A percentile compares a stretch with the other conserved stretches of the same genome.
Conservation (phyloP, 2,329 filamentous ascomycete genomes). For the Sporothrix luriei region DNA sequence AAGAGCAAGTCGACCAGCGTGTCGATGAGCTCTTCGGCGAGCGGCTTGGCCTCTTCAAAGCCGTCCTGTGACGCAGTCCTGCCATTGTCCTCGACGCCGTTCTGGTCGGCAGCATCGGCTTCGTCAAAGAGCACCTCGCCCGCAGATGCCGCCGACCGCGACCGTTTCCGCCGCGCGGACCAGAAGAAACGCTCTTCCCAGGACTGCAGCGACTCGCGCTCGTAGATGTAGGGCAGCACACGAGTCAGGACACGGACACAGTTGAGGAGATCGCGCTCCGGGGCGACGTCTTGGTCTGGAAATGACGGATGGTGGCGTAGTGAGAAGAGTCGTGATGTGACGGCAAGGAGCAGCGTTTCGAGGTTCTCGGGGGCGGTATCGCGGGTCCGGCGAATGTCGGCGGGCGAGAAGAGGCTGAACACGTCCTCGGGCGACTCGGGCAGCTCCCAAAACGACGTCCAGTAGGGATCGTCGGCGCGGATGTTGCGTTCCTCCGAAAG, state of each 20-base stretch:
- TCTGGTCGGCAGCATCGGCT: constrained; percentile 43
- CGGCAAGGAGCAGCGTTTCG: constrained; percentile 81
- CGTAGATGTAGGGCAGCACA: constrained; percentile 87
- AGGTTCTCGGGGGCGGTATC: constrained; percentile 84
- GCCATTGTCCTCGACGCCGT: neutral
- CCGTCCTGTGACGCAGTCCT: neutral
- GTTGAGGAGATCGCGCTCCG: constrained; percentile 87
- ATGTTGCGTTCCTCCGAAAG: constrained; percentile 91
- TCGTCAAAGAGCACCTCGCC: constrained; percentile 86
- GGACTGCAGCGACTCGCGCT: constrained; percentile 74
- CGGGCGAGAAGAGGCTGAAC: constrained; percentile 90
- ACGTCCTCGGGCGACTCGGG: constrained; percentile 95
- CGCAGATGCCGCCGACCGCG: constrained; percentile 64
- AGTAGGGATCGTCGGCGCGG: constrained; percentile 84
- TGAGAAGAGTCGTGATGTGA: constrained; percentile 79
- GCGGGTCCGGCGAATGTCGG: constrained; percentile 83
- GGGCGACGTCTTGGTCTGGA: constrained; percentile 80
- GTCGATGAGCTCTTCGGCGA: constrained; percentile 91
- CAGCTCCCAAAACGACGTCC: constrained; percentile 97
- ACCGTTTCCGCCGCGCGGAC: constrained; percentile 72
- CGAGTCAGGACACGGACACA: constrained; percentile 90
- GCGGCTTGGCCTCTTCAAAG: constrained; percentile 80
- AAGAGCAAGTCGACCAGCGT: constrained; percentile 87
- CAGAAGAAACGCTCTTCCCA: constrained; percentile 98
- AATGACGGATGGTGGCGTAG: constrained; percentile 89